A percentile compares a stretch with the other conserved stretches of the same genome.
phyloP scores from a whole-genome alignment of 78 protist species.

The Polysphondylium violaceum region DNA sequence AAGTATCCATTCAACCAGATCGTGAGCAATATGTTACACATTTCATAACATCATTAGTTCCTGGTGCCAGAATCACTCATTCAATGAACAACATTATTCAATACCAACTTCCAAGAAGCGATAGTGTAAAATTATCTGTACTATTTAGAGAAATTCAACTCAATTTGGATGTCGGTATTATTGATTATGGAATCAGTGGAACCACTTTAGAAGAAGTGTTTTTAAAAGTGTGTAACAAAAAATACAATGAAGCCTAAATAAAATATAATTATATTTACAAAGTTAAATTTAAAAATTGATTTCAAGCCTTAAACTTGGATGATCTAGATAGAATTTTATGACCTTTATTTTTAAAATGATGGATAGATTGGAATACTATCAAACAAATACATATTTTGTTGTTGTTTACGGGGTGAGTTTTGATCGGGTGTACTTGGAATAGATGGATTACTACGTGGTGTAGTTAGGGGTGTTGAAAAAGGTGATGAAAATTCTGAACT shows the following conservation, averaged over 20 bases:
- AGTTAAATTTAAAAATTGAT: no score
- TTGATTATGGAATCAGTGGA: constrained; percentile 48
- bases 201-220: constrained; percentile 72
- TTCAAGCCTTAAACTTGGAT: no score
- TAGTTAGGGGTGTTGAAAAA: neutral
- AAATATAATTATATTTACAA: no score
- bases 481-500: neutral
- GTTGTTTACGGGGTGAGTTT: neutral
- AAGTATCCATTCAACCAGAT: neutral
- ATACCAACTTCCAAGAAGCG: constrained; percentile 11
- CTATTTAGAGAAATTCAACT: constrained; percentile 27
- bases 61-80: constrained; percentile 8
- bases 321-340: no score
- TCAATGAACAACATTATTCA: neutral
- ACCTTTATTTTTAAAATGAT: constrained; percentile 4
- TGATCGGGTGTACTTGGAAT: constrained; percentile 3
- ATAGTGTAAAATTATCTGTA: neutral
- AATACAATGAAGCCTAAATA: no score
- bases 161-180: neutral
- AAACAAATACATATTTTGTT: neutral
- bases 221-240: no score
- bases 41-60: neutral
- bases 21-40: neutral
- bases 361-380: constrained; percentile 7
- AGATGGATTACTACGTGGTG: neutral